phyloP scores from a whole-genome alignment of 345 rosid genomes.

The Hibiscus trionum region DNA sequence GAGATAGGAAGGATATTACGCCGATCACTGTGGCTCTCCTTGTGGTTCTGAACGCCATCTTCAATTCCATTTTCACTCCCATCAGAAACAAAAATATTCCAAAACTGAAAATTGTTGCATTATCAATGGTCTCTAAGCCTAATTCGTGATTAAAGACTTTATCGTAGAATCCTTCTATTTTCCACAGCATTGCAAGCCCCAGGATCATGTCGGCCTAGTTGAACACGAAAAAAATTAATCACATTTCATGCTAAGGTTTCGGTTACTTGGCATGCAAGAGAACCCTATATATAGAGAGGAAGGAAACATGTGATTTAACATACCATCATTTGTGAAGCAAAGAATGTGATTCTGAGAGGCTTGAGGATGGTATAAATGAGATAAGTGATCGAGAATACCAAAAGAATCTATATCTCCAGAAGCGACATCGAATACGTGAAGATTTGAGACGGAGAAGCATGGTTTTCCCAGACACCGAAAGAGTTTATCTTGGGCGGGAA shows the following conservation, averaged over 20 bases:
- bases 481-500: conserved; percentile 7
- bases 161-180: neutral
- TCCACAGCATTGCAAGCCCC: neutral
- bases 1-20: conserved; percentile 16
- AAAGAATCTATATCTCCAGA: conserved; percentile 18
- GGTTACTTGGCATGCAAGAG: no score
- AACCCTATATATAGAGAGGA: neutral
- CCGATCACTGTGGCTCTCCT: conserved; percentile 23
- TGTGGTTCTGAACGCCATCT: conserved; percentile 16
- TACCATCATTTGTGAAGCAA: conserved; percentile 32
- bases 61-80: conserved; percentile 21
- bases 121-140: conserved; percentile 18
- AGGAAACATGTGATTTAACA: neutral
- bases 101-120: conserved; percentile 31
- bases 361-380: conserved; percentile 10
- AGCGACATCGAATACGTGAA: conserved; percentile 20
- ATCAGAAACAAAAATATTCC: conserved; percentile 27
- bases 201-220: conserved; percentile 22
- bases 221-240: neutral
- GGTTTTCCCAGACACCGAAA: neutral
- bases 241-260: no score
- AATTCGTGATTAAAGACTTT: neutral
- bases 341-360: conserved; percentile 16
- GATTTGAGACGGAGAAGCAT: neutral
- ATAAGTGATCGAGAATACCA: conserved; percentile 15